phyloP scores from a whole-genome alignment of 306 rosid genomes.

The Acacia confusa region DNA sequence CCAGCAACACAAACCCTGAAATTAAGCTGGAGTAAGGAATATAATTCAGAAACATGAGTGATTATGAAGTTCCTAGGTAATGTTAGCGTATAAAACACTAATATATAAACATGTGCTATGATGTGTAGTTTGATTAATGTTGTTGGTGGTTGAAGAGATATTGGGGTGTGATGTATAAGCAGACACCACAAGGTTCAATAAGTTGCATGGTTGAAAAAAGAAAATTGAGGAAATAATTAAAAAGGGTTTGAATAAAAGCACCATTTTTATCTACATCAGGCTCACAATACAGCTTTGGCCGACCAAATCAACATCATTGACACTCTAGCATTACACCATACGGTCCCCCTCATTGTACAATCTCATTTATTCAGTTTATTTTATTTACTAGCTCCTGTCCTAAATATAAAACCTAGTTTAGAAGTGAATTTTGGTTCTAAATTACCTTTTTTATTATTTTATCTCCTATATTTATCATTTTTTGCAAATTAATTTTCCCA shows the following conservation, averaged over 20 bases:
- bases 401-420: too few species aligned
- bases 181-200: not conserved
- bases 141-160: not conserved
- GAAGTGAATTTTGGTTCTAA: too few species aligned
- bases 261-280: slow-evolving; percentile 6
- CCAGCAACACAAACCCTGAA: not conserved
- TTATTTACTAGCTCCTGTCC: too few species aligned
- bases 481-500: too few species aligned
- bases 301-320: slow-evolving; percentile 6
- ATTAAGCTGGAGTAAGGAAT: not conserved
- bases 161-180: slow-evolving; percentile 11
- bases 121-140: not conserved
- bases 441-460: too few species aligned
- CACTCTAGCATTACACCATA: slow-evolving; percentile 13
- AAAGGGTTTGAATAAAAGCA: slow-evolving; percentile 43
- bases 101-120: not conserved
- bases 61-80: not conserved
- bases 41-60: not conserved
- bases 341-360: not conserved
- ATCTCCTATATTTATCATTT: too few species aligned
- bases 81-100: not conserved
- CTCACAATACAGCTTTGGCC: slow-evolving; percentile 23
- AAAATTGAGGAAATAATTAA: slow-evolving; percentile 17
- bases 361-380: not conserved
- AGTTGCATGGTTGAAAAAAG: slow-evolving; percentile 19